phyloP scores from a whole-genome alignment of 2,329 filamentous ascomycete species.

The Neophaeococcomyces aloes region DNA sequence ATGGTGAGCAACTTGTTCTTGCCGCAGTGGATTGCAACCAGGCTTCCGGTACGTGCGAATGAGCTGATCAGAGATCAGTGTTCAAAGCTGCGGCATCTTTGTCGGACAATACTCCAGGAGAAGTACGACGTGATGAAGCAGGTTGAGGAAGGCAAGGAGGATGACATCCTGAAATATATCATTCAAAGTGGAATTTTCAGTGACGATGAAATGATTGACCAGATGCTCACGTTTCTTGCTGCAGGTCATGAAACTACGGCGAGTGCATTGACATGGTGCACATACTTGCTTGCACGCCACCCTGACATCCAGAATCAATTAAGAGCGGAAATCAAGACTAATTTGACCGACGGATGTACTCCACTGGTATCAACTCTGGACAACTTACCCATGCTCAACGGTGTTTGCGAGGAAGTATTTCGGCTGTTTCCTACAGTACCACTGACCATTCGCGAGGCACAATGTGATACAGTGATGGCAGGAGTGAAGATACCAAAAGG shows the following conservation, averaged over 20 bases:
- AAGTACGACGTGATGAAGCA: constrained; percentile 23
- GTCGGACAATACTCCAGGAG: constrained; percentile 28
- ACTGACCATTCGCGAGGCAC: constrained; percentile 29
- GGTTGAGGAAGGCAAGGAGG: background rate
- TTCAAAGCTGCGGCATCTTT: constrained; percentile 25
- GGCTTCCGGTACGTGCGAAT: constrained; percentile 34
- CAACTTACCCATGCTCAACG: constrained; percentile 51
- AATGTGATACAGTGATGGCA: constrained; percentile 31
- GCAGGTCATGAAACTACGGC: constrained; percentile 68
- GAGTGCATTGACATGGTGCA: constrained; percentile 62
- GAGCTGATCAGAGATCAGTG: constrained; percentile 25
- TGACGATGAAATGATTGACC: constrained; percentile 32
- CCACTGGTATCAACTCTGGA: constrained; percentile 50
- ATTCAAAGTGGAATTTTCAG: constrained; percentile 30
- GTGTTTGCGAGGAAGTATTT: constrained; percentile 27
- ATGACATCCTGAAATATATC: constrained; percentile 28
- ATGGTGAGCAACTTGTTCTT: constrained; percentile 37
- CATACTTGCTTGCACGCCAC: constrained; percentile 58
- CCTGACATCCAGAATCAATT: constrained; percentile 56
- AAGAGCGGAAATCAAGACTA: constrained; percentile 54
- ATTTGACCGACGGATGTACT: no score
- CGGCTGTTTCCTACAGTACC: constrained; percentile 32
- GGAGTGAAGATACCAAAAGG: constrained; percentile 40
- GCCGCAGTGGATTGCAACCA: constrained; percentile 40
- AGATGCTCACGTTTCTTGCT: constrained; percentile 34